Evolutionary conservation across 2,329 filamentous ascomycete genomes (phyloP).

Genomic region (Xylaria sp.): DNA sequence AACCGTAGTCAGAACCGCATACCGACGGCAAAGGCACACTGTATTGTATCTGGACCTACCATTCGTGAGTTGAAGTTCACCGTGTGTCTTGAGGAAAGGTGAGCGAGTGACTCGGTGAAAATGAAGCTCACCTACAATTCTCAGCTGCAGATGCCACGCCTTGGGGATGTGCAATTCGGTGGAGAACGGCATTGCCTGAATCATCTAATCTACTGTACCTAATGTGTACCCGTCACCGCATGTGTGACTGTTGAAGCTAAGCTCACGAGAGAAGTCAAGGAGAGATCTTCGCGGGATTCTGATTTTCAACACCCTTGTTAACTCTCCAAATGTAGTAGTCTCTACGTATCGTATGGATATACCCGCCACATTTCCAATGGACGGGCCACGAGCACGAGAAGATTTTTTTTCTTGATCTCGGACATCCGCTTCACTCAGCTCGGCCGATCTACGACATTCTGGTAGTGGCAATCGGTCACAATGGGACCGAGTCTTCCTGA

Average conservation of each 20-base stretch:
- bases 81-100: slow-evolving; percentile 12
- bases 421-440: slow-evolving; percentile 40
- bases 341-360: background rate
- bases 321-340: background rate
- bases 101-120: slow-evolving; percentile 35
- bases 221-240: slow-evolving; percentile 15
- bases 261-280: slow-evolving; percentile 10
- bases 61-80: slow-evolving; percentile 12
- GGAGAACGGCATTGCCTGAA: background rate
- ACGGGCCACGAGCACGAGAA: slow-evolving; percentile 11
- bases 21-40: slow-evolving; percentile 17
- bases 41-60: background rate
- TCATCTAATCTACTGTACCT: slow-evolving; percentile 1
- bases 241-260: slow-evolving; percentile 25
- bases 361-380: slow-evolving; percentile 14
- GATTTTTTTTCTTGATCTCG: slow-evolving; percentile 29
- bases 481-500: slow-evolving; percentile 7
- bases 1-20: slow-evolving; percentile 26
- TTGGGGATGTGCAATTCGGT: slow-evolving; percentile 26
- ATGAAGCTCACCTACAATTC: slow-evolving; percentile 26
- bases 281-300: background rate
- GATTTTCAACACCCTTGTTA: background rate
- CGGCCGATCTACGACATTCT: slow-evolving; percentile 6
- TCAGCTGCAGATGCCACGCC: slow-evolving; percentile 33
- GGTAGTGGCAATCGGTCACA: background rate